phyloP scores from a whole-genome alignment of 2,329 filamentous ascomycete genomes.

The Coleophoma cylindrospora region DNA sequence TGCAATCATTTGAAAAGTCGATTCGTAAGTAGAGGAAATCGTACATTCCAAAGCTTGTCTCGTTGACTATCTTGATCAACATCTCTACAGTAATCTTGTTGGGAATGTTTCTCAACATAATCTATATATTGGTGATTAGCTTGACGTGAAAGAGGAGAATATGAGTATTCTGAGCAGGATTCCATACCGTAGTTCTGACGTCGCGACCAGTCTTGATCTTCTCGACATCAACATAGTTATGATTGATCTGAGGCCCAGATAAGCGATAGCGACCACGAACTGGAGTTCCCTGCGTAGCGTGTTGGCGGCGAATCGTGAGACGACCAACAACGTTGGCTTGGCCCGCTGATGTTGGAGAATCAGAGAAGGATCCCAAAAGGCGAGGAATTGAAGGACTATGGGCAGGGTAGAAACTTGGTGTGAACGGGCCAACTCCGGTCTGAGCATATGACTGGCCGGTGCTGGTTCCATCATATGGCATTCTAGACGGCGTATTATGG shows the following conservation, averaged over 20 bases:
- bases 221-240: slow-evolving; percentile 57
- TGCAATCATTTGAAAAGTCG: slow-evolving; percentile 79
- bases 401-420: neutral
- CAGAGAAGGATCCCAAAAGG: neutral
- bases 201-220: slow-evolving; percentile 63
- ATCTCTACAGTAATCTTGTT: slow-evolving; percentile 78
- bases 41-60: slow-evolving; percentile 75
- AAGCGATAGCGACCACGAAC: slow-evolving; percentile 29
- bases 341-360: slow-evolving; percentile 1
- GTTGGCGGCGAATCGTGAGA: slow-evolving; percentile 26
- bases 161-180: no score
- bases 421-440: neutral
- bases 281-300: slow-evolving; percentile 32
- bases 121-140: slow-evolving; percentile 38
- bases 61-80: slow-evolving; percentile 75
- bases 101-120: slow-evolving; percentile 94
- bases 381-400: neutral
- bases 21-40: slow-evolving; percentile 96
- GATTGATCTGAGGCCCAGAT: slow-evolving; percentile 43
- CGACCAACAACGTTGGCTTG: slow-evolving; percentile 1
- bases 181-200: slow-evolving; percentile 64
- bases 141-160: slow-evolving; percentile 2
- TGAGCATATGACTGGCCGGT: neutral
- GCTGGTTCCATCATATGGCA: no score
- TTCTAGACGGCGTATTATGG: neutral